A percentile compares a stretch with the other conserved stretches of the same genome.
Evolutionary conservation across 1,284 basidiomycete genomes (phyloP).

Genomic region (Naganishia liquefaciens): DNA sequence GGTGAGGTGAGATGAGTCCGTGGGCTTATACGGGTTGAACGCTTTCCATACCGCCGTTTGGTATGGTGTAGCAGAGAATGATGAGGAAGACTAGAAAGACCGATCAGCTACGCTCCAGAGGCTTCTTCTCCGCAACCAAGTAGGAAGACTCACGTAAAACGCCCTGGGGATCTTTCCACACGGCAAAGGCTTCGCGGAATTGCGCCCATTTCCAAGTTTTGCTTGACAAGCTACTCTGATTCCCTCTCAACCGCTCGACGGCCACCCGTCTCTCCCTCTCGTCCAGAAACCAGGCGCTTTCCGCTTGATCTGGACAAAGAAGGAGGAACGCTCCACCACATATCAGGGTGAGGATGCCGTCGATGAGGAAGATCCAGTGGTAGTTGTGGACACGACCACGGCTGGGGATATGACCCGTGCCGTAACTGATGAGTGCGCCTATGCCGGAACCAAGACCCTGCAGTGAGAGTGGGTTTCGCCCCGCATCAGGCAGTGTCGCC

Average conservation of each 20-base stretch:
- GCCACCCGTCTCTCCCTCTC: constrained; percentile 41
- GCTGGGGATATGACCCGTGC: constrained; percentile 41
- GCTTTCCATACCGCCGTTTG: constrained; percentile 38
- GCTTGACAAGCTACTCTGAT: constrained; percentile 42
- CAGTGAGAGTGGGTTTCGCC: background rate
- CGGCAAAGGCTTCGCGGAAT: constrained; percentile 42
- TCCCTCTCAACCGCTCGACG: constrained; percentile 44
- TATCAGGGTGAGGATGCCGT: constrained; percentile 43
- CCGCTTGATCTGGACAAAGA: constrained; percentile 44
- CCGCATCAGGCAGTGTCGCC: background rate
- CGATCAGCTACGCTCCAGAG: background rate
- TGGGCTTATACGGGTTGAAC: constrained; percentile 31
- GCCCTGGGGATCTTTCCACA: constrained; percentile 43
- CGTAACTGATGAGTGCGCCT: constrained; percentile 45
- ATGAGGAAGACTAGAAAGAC: constrained; percentile 34
- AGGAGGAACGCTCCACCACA: constrained; percentile 41
- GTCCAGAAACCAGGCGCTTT: constrained; percentile 38
- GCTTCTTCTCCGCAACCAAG: background rate
- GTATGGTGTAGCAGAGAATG: constrained; percentile 38
- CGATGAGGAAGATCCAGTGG: constrained; percentile 47
- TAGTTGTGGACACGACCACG: constrained; percentile 34
- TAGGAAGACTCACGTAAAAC: constrained; percentile 33
- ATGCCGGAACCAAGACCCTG: constrained; percentile 41
- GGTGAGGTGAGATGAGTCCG: constrained; percentile 13
- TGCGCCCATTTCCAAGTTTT: constrained; percentile 47